Conservation (phyloP, 2,329 filamentous ascomycete species). For the Nemania serpens region DNA sequence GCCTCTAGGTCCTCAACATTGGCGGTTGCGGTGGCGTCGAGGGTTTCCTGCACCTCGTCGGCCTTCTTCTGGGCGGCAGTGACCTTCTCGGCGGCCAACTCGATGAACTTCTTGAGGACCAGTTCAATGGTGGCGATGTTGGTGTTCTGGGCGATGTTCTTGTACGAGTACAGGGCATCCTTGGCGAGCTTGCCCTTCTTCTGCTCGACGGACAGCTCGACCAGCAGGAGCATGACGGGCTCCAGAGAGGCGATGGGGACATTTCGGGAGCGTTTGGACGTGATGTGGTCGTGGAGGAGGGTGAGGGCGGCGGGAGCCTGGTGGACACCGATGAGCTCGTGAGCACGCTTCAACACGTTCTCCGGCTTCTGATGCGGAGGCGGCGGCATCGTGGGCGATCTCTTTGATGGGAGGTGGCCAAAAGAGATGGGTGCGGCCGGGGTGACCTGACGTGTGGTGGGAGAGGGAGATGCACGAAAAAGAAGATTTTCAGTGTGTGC, state of each 20-base stretch:
- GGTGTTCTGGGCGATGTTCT: conserved; percentile 99
- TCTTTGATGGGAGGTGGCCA: conserved; percentile 37
- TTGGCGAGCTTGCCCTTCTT: conserved; percentile 98
- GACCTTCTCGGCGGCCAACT: conserved; percentile 94
- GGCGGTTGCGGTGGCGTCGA: conserved; percentile 74
- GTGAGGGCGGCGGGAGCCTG: conserved; percentile 91
- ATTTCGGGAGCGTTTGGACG: conserved; percentile 96
- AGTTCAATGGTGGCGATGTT: conserved; percentile 98
- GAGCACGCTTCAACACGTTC: conserved; percentile 97
- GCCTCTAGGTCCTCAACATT: conserved; percentile 96
- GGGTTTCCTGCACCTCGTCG: conserved; percentile 86
- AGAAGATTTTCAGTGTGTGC: conserved; percentile 42
- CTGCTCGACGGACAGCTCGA: conserved; percentile 94
- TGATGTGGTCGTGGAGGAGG: conserved; percentile 98
- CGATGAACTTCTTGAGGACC: conserved; percentile 97
- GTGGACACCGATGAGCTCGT: conserved; percentile 97
- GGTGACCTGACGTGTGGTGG: conserved; percentile 25
- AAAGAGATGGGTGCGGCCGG: conserved; percentile 37
- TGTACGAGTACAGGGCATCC: conserved; percentile 99
- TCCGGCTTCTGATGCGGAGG: conserved; percentile 97
- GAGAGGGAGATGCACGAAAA: conserved; percentile 30
- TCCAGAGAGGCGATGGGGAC: conserved; percentile 94
- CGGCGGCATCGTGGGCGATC: conserved; percentile 70
- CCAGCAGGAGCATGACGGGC: conserved; percentile 97
- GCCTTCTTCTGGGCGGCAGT: conserved; percentile 94